Evolutionary conservation across 1,284 basidiomycete genomes (phyloP), one percentile per base, ranked within the genome.

Genomic region (Xerocomus minutiporus): DNA sequence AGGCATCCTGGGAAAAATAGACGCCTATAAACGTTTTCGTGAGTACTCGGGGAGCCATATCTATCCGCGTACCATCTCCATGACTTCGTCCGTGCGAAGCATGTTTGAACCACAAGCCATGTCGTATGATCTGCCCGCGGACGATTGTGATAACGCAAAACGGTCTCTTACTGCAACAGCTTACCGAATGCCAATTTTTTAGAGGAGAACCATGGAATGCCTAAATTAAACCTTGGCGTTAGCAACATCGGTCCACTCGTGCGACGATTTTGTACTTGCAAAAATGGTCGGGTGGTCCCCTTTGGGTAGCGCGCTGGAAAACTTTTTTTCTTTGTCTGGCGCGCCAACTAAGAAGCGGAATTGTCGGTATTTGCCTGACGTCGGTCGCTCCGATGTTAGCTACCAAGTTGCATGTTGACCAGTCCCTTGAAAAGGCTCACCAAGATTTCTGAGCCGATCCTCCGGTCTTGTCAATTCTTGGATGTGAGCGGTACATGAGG

Each of bases 401-500:
- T 25, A 5, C 20, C 3, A 23, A 11, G 4, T 36, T 36, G 17
- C 36, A 39, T 5, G 17, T 39, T 6, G 35, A 8, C 17, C 8
- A 38, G 5, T 38, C 8, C 17, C 1, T 4, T 12, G 32, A 32
- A 20, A 40, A 9, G 7, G 28, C 68, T 47, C 59, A 81, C 82
- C 77, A 25, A 84, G 66, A 45, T 77, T 77, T 53, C 72, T 71
- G 35, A 84, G 71, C 7, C 67, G 64, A 58, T 84, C 81, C 35
- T 72, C 77, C 17, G 66, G 65, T 3, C 71, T 63, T 3, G 71
- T 72, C n/a, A 84, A 75, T 56, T 83, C 81, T 65, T 86, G 81
- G 3, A 85, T 69, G 59, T 84, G 75, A 1, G 83, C 81, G 0
- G 82, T 84, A 61, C 82, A 84, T 13, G 83, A 86, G 0, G 80